A percentile compares a stretch with the other conserved stretches of the same genome.
These are phyloP conservation scores for Neurospora africana DNA, from an alignment of 495 filamentous ascomycete species.

Conservation along the genomic window DNA sequence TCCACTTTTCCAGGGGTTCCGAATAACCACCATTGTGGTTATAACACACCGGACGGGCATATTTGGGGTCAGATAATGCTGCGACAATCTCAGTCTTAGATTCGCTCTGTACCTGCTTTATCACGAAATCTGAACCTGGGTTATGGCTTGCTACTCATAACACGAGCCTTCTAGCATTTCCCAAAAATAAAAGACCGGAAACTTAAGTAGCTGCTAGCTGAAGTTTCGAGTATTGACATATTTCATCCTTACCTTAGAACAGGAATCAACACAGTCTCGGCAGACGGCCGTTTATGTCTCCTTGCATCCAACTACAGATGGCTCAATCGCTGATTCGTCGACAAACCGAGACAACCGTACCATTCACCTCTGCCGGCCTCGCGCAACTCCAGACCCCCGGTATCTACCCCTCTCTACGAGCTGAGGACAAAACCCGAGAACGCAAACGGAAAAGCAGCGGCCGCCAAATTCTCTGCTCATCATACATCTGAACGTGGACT, in stretches of 20 bases:
- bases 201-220: accelerated
- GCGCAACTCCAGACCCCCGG: background rate
- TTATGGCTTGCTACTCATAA: background rate
- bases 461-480: background rate
- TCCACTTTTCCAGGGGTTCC: background rate
- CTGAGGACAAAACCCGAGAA: background rate
- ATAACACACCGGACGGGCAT: accelerated
- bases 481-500: background rate
- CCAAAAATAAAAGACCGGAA: accelerated
- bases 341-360: background rate
- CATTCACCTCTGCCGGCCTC: background rate
- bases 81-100: background rate
- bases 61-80: background rate
- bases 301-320: accelerated
- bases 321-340: background rate
- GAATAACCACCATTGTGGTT: background rate
- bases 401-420: background rate
- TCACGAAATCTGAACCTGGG: background rate
- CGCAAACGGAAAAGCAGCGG: background rate
- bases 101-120: too few species aligned
- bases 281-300: background rate
- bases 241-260: background rate
- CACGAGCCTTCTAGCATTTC: background rate
- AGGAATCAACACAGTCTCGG: background rate
- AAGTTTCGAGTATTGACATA: background rate